Conservation (phyloP, 192 early-diverging fungal genomes). For the Backusella macrospora region DNA sequence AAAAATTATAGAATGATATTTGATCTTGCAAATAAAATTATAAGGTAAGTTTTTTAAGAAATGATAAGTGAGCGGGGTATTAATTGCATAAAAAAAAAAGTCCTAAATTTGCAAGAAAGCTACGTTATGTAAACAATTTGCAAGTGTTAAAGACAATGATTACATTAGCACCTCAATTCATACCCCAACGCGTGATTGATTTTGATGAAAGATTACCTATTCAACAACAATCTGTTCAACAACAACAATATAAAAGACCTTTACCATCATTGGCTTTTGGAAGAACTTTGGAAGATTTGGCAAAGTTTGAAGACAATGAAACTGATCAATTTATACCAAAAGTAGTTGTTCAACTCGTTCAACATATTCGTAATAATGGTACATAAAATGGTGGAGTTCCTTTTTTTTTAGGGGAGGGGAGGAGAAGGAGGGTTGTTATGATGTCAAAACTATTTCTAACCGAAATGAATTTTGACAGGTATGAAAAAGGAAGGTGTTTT, state of each 20-base stretch:
- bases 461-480: slow-evolving; percentile 51
- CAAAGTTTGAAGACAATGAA: background rate
- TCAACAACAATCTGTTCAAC: background rate
- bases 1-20: slow-evolving; percentile 81
- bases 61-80: background rate
- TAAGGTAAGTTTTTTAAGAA: slow-evolving; percentile 62
- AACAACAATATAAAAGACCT: background rate
- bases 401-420: background rate
- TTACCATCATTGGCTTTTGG: slow-evolving; percentile 63
- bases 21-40: slow-evolving; percentile 82
- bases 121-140: slow-evolving; percentile 78
- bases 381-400: no score
- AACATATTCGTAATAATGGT: slow-evolving; percentile 70
- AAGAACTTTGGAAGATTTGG: slow-evolving; percentile 66
- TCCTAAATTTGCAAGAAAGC: slow-evolving; percentile 88
- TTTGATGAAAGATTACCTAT: slow-evolving; percentile 41
- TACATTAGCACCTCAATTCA: slow-evolving; percentile 74
- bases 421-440: no score
- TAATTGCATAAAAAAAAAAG: slow-evolving; percentile 43
- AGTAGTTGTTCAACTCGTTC: slow-evolving; percentile 73
- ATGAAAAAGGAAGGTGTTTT: slow-evolving; percentile 85
- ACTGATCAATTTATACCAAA: slow-evolving; percentile 64
- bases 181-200: slow-evolving; percentile 69
- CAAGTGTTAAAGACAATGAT: slow-evolving; percentile 64
- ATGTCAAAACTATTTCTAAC: no score